Evolutionary conservation across 306 rosid species (phyloP).

Genomic region (Aeschynomene evenia): DNA sequence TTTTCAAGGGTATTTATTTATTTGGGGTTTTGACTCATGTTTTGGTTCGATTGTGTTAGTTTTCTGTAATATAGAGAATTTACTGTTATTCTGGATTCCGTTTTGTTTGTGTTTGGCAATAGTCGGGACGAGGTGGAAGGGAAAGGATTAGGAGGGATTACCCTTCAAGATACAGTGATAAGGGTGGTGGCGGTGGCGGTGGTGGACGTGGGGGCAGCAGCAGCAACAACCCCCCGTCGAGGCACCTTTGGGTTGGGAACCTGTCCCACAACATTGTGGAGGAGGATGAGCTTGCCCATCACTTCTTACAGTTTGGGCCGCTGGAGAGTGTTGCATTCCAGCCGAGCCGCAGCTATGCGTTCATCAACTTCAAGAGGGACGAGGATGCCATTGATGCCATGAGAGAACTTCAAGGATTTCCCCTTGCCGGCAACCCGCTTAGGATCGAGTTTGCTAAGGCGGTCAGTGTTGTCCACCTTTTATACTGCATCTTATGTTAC

Average conservation of each 20-base stretch:
- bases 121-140: constrained; percentile 50
- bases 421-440: constrained; percentile 75
- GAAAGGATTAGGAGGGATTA: constrained; percentile 53
- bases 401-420: constrained; percentile 69
- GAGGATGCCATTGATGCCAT: constrained; percentile 84
- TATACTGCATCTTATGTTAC: constrained; percentile 40
- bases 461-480: constrained; percentile 90
- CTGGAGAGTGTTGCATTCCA: constrained; percentile 82
- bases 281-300: constrained; percentile 66
- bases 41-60: constrained; percentile 2
- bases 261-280: constrained; percentile 59
- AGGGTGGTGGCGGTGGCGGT: constrained; percentile 30
- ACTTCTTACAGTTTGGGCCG: constrained; percentile 68
- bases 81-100: constrained; percentile 8
- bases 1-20: background rate
- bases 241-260: constrained; percentile 93
- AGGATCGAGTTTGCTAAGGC: constrained; percentile 97
- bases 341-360: constrained; percentile 83
- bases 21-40: background rate
- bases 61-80: constrained; percentile 7
- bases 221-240: constrained; percentile 62
- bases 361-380: constrained; percentile 68
- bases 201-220: constrained; percentile 39
- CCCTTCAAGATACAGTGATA: constrained; percentile 45
- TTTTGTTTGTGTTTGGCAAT: constrained; percentile 23